Evolutionary conservation across 148 eudicot genomes (phyloP).

Genomic region (Nyssa sinensis): DNA sequence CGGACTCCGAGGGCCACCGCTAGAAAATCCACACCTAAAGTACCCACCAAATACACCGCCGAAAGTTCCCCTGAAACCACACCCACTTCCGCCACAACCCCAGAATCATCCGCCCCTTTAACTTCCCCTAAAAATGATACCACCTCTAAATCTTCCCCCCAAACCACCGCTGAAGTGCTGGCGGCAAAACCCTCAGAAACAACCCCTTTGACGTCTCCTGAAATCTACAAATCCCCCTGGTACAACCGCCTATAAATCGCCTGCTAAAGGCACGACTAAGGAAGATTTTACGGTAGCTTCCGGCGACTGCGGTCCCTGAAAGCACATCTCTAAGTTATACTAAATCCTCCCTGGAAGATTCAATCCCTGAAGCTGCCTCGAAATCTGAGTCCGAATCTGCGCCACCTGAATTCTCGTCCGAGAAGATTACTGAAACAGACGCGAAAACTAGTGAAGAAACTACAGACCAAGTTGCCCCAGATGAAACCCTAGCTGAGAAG

Average conservation of each 20-base stretch:
- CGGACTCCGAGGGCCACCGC: slow-evolving; percentile 20
- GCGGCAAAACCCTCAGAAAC: not conserved
- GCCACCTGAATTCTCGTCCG: no score
- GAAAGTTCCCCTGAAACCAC: not conserved
- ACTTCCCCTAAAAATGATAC: not conserved
- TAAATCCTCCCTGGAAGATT: no score
- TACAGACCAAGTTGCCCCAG: not conserved
- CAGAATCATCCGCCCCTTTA: not conserved
- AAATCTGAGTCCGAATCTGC: not conserved
- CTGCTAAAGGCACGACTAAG: not conserved
- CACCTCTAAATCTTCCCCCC: not conserved
- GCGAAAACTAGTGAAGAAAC: slow-evolving; percentile 1
- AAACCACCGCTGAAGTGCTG: not conserved
- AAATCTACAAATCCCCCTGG: not conserved
- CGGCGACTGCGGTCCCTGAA: no score
- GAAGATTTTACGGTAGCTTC: no score
- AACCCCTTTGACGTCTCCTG: not conserved
- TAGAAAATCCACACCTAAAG: slow-evolving; percentile 12
- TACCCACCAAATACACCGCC: not conserved
- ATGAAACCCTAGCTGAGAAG: not conserved
- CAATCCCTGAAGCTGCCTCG: not conserved
- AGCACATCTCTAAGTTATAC: no score
- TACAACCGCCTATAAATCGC: no score
- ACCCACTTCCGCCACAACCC: not conserved
- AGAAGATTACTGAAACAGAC: not conserved